Conservation (phyloP, 495 filamentous ascomycete genomes). For the Lasiosphaeria miniovina region DNA sequence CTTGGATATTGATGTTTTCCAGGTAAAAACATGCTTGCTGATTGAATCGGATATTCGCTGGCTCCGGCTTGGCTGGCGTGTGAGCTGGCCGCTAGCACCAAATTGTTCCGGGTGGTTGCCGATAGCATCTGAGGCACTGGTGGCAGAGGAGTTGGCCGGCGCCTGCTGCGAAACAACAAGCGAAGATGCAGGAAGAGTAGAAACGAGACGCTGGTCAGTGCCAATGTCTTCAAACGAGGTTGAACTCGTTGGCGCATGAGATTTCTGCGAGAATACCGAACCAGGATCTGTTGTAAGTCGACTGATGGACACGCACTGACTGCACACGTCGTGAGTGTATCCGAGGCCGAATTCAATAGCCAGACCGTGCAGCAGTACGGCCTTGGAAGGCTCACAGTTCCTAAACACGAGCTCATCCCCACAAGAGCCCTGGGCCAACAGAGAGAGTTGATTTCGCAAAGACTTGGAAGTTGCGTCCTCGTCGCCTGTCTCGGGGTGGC, state of each 20-base stretch:
- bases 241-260: background rate
- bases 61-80: conserved; percentile 24
- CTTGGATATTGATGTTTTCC: conserved; percentile 28
- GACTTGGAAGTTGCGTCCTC: conserved; percentile 15
- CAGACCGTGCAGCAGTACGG: conserved; percentile 23
- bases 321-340: conserved; percentile 25
- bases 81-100: background rate
- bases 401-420: conserved; percentile 32
- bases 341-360: conserved; percentile 27
- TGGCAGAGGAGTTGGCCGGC: too few species aligned
- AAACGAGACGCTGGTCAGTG: background rate
- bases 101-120: conserved; percentile 2
- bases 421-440: conserved; percentile 26
- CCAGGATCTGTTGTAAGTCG: conserved; percentile 4
- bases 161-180: background rate
- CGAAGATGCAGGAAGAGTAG: background rate
- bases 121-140: too few species aligned
- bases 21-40: conserved; percentile 30
- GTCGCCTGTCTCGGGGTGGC: background rate
- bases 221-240: background rate
- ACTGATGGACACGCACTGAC: conserved; percentile 20
- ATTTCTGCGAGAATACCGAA: background rate
- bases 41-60: conserved; percentile 29
- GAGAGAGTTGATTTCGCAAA: conserved; percentile 26
- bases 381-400: conserved; percentile 28